Conservation (phyloP, 495 filamentous ascomycete species). For the Jackrogersella minutella region DNA sequence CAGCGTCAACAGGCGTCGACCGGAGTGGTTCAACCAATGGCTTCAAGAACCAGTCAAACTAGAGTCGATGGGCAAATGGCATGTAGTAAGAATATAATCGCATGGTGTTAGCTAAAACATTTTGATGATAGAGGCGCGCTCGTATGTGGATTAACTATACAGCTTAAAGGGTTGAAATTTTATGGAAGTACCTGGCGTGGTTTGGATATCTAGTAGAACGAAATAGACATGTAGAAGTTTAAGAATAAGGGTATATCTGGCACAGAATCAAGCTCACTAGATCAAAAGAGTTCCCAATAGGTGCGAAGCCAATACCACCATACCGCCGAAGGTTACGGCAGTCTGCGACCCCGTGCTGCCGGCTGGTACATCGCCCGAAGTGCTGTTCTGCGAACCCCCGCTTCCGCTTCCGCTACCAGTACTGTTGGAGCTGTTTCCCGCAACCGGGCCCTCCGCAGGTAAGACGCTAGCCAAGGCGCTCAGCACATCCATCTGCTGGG, state of each 20-base stretch:
- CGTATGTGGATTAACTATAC: too few species aligned
- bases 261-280: conserved; percentile 1
- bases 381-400: not conserved
- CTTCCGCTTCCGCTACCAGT: not conserved
- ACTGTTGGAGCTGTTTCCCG: conserved; percentile 51
- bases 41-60: not conserved
- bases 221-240: not conserved
- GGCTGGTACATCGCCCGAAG: not conserved
- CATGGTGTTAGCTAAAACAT: not conserved
- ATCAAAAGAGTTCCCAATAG: conserved; percentile 15
- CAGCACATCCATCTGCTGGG: conserved; percentile 66
- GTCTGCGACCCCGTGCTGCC: not conserved
- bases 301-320: not conserved
- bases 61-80: not conserved
- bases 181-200: not conserved
- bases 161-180: not conserved
- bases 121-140: too few species aligned
- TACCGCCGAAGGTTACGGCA: not conserved
- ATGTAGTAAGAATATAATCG: not conserved
- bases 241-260: not conserved
- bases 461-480: conserved; percentile 62
- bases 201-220: not conserved
- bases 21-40: not conserved
- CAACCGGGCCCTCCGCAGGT: conserved; percentile 38
- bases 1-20: not conserved